Evolutionary conservation across 305 asterid species (phyloP).

Genomic region (Solanum hybrid): DNA sequence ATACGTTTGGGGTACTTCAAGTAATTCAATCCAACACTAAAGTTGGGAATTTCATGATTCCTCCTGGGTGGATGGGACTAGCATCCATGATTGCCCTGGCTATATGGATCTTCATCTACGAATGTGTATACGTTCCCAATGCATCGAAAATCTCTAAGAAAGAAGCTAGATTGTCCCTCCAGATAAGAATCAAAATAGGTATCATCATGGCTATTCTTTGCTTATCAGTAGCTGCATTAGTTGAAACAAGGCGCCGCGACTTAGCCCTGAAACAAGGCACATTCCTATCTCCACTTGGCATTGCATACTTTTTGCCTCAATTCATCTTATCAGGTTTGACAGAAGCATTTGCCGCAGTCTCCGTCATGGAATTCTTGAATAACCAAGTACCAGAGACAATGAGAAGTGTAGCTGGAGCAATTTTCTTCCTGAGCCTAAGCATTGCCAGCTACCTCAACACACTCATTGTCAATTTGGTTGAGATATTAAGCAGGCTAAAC

Average conservation of each 20-base stretch:
- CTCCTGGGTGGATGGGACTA: constrained; percentile 78
- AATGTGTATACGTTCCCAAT: constrained; percentile 31
- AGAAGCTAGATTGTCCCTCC: constrained; percentile 30
- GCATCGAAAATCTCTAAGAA: constrained; percentile 25
- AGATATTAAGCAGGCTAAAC: constrained; percentile 15
- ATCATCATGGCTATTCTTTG: constrained; percentile 51
- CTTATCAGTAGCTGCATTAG: constrained; percentile 49
- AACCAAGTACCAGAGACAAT: constrained; percentile 53
- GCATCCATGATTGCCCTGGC: constrained; percentile 65
- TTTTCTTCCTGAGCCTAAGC: constrained; percentile 56
- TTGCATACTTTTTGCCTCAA: constrained; percentile 46
- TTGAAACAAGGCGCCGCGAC: constrained; percentile 39
- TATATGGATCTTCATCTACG: constrained; percentile 58
- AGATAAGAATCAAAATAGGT: constrained; percentile 38
- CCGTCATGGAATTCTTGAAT: constrained; percentile 68
- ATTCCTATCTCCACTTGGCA: constrained; percentile 39
- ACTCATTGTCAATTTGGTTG: constrained; percentile 41
- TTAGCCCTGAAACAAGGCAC: constrained; percentile 24
- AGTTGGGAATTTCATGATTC: constrained; percentile 43
- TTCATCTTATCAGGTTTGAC: constrained; percentile 57
- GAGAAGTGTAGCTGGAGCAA: constrained; percentile 61
- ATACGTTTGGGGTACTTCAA: constrained; percentile 59
- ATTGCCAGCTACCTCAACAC: constrained; percentile 55
- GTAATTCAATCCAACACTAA: constrained; percentile 49
- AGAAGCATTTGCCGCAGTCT: constrained; percentile 63